Evolutionary conservation across 208 protist genomes (phyloP), one percentile per base, ranked within the genome.

Genomic region (Trypanosoma scelopori): DNA sequence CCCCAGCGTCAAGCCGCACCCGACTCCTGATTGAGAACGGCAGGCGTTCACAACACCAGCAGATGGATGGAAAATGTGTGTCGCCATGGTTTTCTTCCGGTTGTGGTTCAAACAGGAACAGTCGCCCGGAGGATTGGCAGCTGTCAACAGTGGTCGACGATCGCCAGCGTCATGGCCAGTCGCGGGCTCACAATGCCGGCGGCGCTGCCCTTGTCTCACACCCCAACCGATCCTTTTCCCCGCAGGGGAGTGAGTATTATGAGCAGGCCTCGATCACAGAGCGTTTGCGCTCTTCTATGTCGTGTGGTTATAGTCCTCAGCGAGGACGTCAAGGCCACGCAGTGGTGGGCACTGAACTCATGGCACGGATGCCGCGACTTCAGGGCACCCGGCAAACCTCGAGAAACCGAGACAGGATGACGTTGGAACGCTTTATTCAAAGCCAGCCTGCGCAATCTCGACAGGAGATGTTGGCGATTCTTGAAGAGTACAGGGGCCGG

Each of bases 281-380:
- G 32, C 64, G 64, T 18, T 39, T 70, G 55, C 55, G 64, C 15
- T 45, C 45, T 27, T 70, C 64, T 2, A 37, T 70, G 20, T 70
- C 64, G 55, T 55, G 64, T 20, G 59, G 57, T 18, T 47, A 53
- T 46, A 71, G 62, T 32, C 57, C 43, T 13, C 51, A 65, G 53
- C 70, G 55, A 15, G 37, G 30, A 15, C 56, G 65, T n/a, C 27
- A 32, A 5, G 30, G 11, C 11, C 28, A 45, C 23, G 45, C 60
- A 32, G 43, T 94, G n/a, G 85, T 80, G 20, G 88, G 88, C 15
- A 86, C 82, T 1, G 88, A 94, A 71, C 69, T 94, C 65, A 51
- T 91, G 55, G 60, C 88, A 20, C 62, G 65, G 5, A 76, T 84
- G 64, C 88, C 88, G 22, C 63, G n/a, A 0, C 78, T 94, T 55